Evolutionary conservation across 2,329 filamentous ascomycete species (phyloP).

Genomic region (Incumbomyces lentus): DNA sequence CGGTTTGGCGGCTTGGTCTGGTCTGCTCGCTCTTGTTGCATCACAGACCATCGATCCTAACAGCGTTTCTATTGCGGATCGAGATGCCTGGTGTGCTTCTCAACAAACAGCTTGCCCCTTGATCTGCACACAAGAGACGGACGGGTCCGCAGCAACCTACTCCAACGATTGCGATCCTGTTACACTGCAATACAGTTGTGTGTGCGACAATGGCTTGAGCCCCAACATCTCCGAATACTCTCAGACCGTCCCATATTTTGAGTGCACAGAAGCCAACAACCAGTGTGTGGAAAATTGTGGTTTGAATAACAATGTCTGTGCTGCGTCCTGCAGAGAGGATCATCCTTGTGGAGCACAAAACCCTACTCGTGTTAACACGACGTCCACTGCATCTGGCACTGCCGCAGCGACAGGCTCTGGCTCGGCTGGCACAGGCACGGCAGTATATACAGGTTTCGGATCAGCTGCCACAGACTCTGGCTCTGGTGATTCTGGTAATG

Average conservation of each 20-base stretch:
- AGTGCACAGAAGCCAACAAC: constrained; percentile 48
- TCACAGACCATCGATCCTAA: constrained; percentile 31
- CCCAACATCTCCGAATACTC: constrained; percentile 54
- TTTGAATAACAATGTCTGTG: constrained; percentile 38
- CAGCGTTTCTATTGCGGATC: constrained; percentile 26
- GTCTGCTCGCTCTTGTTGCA: constrained; percentile 26
- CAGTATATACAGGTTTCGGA: constrained; percentile 37
- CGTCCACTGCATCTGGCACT: constrained; percentile 30
- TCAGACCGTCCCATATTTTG: constrained; percentile 52
- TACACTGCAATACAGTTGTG: constrained; percentile 45
- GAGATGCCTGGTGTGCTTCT: constrained; percentile 30
- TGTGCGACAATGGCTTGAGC: constrained; percentile 42
- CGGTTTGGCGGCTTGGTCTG: constrained; percentile 22
- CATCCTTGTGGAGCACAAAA: constrained; percentile 53
- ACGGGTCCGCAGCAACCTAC: constrained; percentile 25
- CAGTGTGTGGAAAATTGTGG: constrained; percentile 44
- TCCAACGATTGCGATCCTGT: constrained; percentile 34
- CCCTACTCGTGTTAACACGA: constrained; percentile 44
- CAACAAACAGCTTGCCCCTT: constrained; percentile 35
- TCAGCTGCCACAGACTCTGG: constrained; percentile 24
- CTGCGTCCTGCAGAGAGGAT: constrained; percentile 40
- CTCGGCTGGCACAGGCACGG: constrained; percentile 24
- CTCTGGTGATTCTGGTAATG: constrained; percentile 7
- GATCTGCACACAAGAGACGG: constrained; percentile 33
- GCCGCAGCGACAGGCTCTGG: constrained; percentile 26